A percentile compares a stretch with the other conserved stretches of the same genome.
phyloP scores from a whole-genome alignment of 83 land plant species.

The Thuja plicata region DNA sequence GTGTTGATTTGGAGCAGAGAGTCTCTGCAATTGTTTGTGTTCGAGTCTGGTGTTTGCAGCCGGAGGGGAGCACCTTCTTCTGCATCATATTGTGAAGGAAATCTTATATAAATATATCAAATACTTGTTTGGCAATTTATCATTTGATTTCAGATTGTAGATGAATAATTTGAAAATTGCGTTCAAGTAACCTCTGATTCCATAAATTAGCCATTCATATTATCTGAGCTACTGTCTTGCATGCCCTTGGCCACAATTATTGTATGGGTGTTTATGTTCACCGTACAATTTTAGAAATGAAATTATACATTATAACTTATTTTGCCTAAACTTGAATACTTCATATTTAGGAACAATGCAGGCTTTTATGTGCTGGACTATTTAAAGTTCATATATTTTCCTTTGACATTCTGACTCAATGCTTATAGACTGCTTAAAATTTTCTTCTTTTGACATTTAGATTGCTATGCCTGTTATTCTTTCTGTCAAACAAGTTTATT shows the following conservation, averaged over 20 bases:
- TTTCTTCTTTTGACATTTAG: neutral
- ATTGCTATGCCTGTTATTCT: neutral
- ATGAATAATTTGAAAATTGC: neutral
- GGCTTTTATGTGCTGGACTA: neutral
- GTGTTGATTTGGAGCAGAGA: too few species aligned
- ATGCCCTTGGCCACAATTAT: neutral
- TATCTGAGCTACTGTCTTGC: neutral
- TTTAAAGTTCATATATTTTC: neutral
- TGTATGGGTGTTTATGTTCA: neutral
- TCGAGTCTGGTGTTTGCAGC: too few species aligned
- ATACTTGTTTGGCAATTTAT: too few species aligned
- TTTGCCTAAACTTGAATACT: neutral
- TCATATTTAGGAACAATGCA: neutral
- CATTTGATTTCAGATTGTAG: neutral
- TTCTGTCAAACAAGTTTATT: neutral
- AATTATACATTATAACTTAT: neutral
- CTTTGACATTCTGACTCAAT: neutral
- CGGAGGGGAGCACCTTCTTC: too few species aligned
- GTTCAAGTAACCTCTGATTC: neutral
- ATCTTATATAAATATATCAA: neutral
- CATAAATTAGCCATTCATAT: neutral
- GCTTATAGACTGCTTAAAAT: neutral
- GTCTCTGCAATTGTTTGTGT: too few species aligned
- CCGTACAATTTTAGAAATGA: neutral
- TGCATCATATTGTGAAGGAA: neutral